Evolutionary conservation across 1,284 basidiomycete species (phyloP), one percentile per base, ranked within the genome.

Genomic region (Ceratobasidium theobromae): DNA sequence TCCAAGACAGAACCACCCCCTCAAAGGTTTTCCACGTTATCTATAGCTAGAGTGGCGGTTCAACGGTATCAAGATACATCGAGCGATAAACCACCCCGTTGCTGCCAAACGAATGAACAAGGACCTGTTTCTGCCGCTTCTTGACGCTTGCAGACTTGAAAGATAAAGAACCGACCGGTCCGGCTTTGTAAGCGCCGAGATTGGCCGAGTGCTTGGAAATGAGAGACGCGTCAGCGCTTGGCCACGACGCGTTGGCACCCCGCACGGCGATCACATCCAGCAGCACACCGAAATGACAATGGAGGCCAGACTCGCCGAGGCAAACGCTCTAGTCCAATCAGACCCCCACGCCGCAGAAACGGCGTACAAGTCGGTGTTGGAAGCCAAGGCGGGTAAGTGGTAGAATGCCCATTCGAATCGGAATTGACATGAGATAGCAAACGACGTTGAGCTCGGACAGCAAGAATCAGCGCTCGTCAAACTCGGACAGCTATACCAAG

Each of bases 391-490:
- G 33, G 70, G 77, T 57, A 75, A 53, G 66, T 65, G 21, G 18
- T 12, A n/a, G 30, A 21, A 65, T 11, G 23, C 8, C 43, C 54
- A n/a, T 5, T n/a, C 5, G 5, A 45, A 45, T 21, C 18, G 6
- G 9, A 21, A 14, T 45, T 45, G 43, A 45, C 18, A 8, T 45
- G 8, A n/a, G 43, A n/a, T 48, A 78, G 76, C 67, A 3, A 78
- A 83, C 70, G 85, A 90, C 21, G 82, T 84, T 65, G 81, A 79
- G 25, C 79, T 95, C 6, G 79, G 88, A 53, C 86, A 94, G 73
- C 94, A 98, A 76, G 95, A 98, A 75, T 79, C 81, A 0, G 94
- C 95, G 1, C 80, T 98, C 52, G 79, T 95, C 25, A 90, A 89
- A 72, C 87, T 99, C 1, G 95, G 94, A 1, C 86, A 91, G 73